Percentiles rank a stretch among this genome's conserved stretches.
These are phyloP conservation scores for Misopates orontium DNA, from an alignment of 257 asterid species.

Conservation along the genomic window DNA sequence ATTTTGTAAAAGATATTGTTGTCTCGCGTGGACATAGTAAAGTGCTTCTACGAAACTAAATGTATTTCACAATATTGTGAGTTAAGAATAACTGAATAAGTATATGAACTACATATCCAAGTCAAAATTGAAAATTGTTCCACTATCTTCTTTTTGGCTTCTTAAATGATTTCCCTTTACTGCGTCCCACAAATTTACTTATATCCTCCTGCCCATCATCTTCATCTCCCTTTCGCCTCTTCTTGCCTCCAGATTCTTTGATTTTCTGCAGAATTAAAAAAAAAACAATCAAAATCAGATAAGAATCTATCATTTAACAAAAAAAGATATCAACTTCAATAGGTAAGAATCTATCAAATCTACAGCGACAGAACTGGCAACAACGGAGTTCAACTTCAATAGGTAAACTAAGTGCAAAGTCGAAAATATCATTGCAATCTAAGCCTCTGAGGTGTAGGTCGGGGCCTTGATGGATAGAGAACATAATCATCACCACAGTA, in stretches of 20 bases:
- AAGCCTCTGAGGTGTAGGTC: not conserved
- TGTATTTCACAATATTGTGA: no score
- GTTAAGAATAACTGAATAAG: no score
- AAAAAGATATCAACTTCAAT: no score
- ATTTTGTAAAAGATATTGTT: no score
- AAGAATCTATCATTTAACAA: no score
- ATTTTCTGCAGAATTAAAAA: slow-evolving; percentile 55
- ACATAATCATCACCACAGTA: not conserved
- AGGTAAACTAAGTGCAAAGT: not conserved
- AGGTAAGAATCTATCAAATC: not conserved
- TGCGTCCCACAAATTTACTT: slow-evolving; percentile 39
- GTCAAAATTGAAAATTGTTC: no score
- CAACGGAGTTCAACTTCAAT: not conserved
- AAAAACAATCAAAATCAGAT: no score
- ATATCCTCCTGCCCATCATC: slow-evolving; percentile 56
- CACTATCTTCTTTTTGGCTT: slow-evolving; percentile 38
- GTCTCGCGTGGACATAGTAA: no score
- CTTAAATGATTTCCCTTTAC: slow-evolving; percentile 34
- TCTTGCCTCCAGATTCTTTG: slow-evolving; percentile 56
- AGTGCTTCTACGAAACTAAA: no score
- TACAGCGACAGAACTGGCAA: not conserved
- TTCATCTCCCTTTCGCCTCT: slow-evolving; percentile 46
- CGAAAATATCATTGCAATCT: not conserved
- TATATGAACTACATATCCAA: no score
- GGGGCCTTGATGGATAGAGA: no score